Evolutionary conservation across 495 filamentous ascomycete species (phyloP), one percentile per base, ranked within the genome.

Genomic region (Parachaetomium inaequale): DNA sequence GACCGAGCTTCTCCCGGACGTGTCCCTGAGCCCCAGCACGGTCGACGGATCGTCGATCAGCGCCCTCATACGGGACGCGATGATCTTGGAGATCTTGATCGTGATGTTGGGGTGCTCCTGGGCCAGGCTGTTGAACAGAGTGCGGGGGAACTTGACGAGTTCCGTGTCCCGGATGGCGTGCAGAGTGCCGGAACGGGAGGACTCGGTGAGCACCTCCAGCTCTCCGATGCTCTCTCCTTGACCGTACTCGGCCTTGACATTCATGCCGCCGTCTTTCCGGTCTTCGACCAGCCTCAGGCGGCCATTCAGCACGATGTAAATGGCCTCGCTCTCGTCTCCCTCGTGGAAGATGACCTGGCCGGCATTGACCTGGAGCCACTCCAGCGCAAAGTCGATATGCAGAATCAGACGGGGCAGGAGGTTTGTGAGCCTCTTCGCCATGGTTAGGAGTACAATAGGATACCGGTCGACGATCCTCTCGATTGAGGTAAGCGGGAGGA

Each of bases 211-310:
- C 47, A 98, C 94, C 70, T 98, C 95, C 17, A 98, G 80, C 73
- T 98, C 94, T 12, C 94, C 94, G 42, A 98, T 91, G 74, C 95
- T 98, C 68, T 98, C 94, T 19, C 94, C 94, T 70, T 98, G 94
- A 7, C 95, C 94, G 69, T 90, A 97, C 71, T 98, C 94, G 12
- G 91, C 93, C 40, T 91, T 84, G 40, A 96, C 93, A 54, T 87
- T 88, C 79, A 96, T 89, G n/a, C 86, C 88, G 0, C 89, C 91
- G 55, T 90, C 86, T 31, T 87, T 78, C 6, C 84, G 81, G 68
- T 97, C 92, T 34, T 90, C 81, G 2, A 98, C 85, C 5, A 90
- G 83, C 38, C 94, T 79, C 26, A 98, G 74, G 11, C 94, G 87
- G 11, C 94, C 94, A 71, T 98, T 98, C 7, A 98, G 80, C 12